These are phyloP conservation scores for Canna indica DNA, from an alignment of 176 grass and related monocot species.

Conservation along the genomic window DNA sequence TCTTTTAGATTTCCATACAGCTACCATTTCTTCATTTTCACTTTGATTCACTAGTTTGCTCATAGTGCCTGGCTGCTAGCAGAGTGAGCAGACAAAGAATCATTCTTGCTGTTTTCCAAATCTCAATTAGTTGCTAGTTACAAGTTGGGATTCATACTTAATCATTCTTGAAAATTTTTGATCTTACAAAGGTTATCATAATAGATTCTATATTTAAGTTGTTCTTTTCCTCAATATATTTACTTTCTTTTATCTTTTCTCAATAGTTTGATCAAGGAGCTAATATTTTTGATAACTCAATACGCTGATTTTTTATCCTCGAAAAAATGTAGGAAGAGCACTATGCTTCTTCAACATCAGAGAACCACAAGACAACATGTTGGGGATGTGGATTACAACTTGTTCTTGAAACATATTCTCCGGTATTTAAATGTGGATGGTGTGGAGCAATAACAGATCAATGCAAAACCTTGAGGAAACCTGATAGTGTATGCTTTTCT, in stretches of 20 bases:
- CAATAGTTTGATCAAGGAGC: not conserved
- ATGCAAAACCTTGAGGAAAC: conserved; percentile 49
- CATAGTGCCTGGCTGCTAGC: not conserved
- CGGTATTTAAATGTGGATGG: conserved; percentile 94
- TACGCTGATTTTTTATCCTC: not conserved
- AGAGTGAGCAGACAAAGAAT: not conserved
- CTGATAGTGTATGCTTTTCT: conserved; percentile 70
- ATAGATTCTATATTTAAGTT: not conserved
- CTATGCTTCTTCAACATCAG: conserved; percentile 49
- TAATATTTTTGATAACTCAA: not conserved
- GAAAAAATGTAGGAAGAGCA: conserved; percentile 57
- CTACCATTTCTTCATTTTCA: not conserved
- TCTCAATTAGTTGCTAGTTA: not conserved
- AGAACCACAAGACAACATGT: conserved; percentile 64
- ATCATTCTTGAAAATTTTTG: not conserved
- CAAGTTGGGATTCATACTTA: not conserved
- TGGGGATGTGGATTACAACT: conserved; percentile 88
- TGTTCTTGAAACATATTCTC: conserved; percentile 47
- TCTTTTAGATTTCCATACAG: not conserved
- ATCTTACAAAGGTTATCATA: not conserved
- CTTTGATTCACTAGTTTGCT: not conserved
- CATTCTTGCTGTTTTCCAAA: not conserved
- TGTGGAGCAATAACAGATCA: conserved; percentile 80
- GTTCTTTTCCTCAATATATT: not conserved
- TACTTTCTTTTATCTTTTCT: not conserved